Evolutionary conservation across 495 filamentous ascomycete genomes (phyloP), one percentile per base, ranked within the genome.

Genomic region (Aspergillus avenaceus): DNA sequence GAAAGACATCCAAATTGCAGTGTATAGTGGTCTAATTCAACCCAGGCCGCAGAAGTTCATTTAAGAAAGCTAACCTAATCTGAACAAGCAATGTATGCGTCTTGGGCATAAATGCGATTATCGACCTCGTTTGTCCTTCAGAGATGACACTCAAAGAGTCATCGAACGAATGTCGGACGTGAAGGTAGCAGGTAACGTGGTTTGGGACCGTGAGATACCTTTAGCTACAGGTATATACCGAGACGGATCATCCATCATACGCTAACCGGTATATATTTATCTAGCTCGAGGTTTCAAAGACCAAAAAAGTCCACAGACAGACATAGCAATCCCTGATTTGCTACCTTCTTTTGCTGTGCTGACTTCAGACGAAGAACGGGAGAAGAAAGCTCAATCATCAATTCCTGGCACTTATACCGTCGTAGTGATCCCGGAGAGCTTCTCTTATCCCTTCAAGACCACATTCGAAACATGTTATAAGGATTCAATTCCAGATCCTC

Each of bases 301-400:
- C 21, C 13, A 36, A 14, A 49, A 36, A 16, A 23, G 9, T 19
- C 13, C 29, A 1, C 36, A 26, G n/a, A 19, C 40, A 3, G 40
- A 40, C 23, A 26, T 36, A 28, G 28, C n/a, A n/a, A 37, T 55
- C 28, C 38, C 46, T 40, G 70, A 78, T 51, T 47, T 64, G 3
- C 65, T 84, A 4, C 80, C 81, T 12, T 70, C 73, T 2, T 84
- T 84, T 54, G 58, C 73, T 16, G 50, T 60, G 8, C 68, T 84
- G 29, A 81, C 71, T 3, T 83, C 70, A n/a, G 81, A 84, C 51
- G 81, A 84, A 36, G 81, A 83, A 1, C 61, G 81, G 45, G 81
- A 84, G 52, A 72, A 58, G 50, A 84, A 84, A 53, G 81, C 81
- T 6, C 72, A 80, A 48, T 60, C 60, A 5, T 65, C 65, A 29